Evolutionary conservation across 202 grass and related monocot species (phyloP).

Genomic region (Schoenoplectus triqueter): DNA sequence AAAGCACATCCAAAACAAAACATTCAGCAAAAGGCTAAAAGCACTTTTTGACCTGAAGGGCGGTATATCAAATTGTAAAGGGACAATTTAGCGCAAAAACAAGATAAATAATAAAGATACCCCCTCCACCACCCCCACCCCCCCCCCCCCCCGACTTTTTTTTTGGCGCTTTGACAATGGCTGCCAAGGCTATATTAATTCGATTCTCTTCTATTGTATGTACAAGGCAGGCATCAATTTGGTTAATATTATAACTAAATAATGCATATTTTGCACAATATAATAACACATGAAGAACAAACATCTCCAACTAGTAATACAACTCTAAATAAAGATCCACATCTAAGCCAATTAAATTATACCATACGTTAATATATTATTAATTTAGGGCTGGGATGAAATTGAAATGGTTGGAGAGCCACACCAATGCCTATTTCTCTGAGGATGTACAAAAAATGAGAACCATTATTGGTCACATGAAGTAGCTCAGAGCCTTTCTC

Average conservation of each 20-base stretch:
- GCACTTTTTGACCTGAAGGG: background rate
- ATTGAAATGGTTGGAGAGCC: background rate
- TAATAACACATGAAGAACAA: constrained; percentile 13
- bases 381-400: constrained; percentile 18
- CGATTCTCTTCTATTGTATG: no score
- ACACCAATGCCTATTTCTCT: constrained; percentile 33
- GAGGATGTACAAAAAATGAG: constrained; percentile 47
- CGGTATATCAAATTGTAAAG: background rate
- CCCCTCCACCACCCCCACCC: no score
- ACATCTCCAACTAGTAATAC: constrained; percentile 30
- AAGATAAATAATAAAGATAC: background rate
- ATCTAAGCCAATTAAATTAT: constrained; percentile 38
- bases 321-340: constrained; percentile 25
- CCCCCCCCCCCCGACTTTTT: background rate
- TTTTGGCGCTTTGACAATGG: background rate
- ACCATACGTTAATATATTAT: constrained; percentile 38
- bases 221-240: background rate
- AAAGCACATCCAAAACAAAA: no score
- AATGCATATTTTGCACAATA: constrained; percentile 35
- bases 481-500: constrained; percentile 79
- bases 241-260: constrained; percentile 19
- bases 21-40: no score
- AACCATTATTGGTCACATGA: constrained; percentile 66
- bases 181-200: background rate
- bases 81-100: background rate